Percentiles rank a stretch among this genome's conserved stretches.
Evolutionary conservation across 2,329 filamentous ascomycete species (phyloP).

Genomic region (Aspergillus fischeri): DNA sequence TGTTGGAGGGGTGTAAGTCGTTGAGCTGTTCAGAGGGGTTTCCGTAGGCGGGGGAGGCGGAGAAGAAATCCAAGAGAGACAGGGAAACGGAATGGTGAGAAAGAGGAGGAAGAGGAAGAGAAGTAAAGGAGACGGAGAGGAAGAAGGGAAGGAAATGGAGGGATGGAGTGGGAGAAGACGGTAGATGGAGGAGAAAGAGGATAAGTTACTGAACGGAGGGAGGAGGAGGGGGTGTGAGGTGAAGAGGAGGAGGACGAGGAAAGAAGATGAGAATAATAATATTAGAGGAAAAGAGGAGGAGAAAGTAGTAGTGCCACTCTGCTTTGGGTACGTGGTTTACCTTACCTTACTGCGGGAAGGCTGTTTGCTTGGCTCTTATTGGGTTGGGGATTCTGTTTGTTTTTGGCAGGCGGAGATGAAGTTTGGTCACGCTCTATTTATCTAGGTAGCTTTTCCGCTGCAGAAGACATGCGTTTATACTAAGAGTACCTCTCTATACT

Average conservation of each 20-base stretch:
- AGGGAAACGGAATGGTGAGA: constrained; percentile 21
- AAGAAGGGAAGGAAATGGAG: constrained; percentile 1
- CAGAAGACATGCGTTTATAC: too few relatives aligned
- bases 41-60: constrained; percentile 26
- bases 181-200: constrained; percentile 14
- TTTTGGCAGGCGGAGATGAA: background rate
- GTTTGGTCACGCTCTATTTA: too few relatives aligned
- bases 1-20: constrained; percentile 11
- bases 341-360: constrained; percentile 5
- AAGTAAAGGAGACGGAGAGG: constrained; percentile 8
- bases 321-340: background rate
- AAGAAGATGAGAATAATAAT: constrained; percentile 19
- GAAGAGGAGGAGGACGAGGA: constrained; percentile 17
- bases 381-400: background rate
- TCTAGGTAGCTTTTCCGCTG: too few relatives aligned
- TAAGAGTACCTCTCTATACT: too few relatives aligned
- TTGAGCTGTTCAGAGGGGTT: constrained; percentile 21
- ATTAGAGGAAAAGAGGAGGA: constrained; percentile 16
- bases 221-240: constrained; percentile 8
- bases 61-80: constrained; percentile 9
- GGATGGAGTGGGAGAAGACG: constrained; percentile 5
- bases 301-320: background rate
- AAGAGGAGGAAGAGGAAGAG: constrained; percentile 16
- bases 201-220: constrained; percentile 9
- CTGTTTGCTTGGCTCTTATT: background rate